Percentiles rank a stretch among this genome's conserved stretches.
Conservation (phyloP, 2,329 filamentous ascomycete genomes). For the Colletotrichum cereale region DNA sequence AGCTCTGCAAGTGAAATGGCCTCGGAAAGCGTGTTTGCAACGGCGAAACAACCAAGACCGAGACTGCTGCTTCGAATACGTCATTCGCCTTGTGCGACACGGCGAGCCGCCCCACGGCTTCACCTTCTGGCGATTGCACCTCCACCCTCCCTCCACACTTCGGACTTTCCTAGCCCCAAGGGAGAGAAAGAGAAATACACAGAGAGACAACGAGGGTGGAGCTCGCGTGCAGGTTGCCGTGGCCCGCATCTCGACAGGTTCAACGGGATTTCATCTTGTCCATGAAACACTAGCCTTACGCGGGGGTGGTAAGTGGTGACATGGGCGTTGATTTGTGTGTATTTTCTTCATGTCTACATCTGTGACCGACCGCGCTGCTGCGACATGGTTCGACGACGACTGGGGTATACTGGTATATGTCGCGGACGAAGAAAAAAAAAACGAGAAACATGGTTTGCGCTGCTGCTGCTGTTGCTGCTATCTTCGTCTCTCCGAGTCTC, state of each 20-base stretch:
- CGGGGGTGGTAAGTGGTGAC: conserved; percentile 36
- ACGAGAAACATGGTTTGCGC: neutral
- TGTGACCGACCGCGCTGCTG: conserved; percentile 28
- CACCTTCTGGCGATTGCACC: conserved; percentile 1
- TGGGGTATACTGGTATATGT: conserved; percentile 31
- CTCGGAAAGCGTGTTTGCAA: conserved; percentile 31
- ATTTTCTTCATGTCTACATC: conserved; percentile 24
- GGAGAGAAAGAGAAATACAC: neutral
- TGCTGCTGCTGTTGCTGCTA: conserved; percentile 15
- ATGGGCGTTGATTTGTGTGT: conserved; percentile 30
- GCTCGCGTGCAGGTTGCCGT: conserved; percentile 28
- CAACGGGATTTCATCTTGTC: conserved; percentile 22
- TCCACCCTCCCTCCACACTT: conserved; percentile 12
- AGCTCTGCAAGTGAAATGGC: conserved; percentile 19
- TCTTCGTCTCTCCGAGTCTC: conserved; percentile 47
- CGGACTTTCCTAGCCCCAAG: conserved; percentile 14
- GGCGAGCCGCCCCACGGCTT: conserved; percentile 11
- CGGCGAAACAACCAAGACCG: conserved; percentile 25
- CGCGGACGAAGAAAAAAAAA: conserved; percentile 14
- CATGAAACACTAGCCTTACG: conserved; percentile 40
- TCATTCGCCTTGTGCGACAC: conserved; percentile 15
- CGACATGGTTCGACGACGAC: conserved; percentile 20
- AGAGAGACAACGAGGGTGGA: conserved; percentile 9
- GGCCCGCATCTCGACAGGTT: conserved; percentile 25
- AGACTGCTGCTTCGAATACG: conserved; percentile 18